Evolutionary conservation across 352 stramenopile species (phyloP).

Genomic region (Pythium grandisporangium): DNA sequence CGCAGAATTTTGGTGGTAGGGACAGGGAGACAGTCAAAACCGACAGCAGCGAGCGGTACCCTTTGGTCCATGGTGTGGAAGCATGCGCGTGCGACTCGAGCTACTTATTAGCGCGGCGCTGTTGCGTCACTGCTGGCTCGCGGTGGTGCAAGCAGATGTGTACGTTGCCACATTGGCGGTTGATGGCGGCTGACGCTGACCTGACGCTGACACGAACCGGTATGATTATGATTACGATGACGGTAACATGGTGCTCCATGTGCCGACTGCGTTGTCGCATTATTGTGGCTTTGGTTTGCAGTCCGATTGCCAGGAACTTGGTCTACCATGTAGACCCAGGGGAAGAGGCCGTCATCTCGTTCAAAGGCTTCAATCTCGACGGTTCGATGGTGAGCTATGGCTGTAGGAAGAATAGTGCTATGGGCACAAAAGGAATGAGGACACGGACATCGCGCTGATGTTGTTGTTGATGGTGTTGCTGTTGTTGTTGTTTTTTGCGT

Average conservation of each 20-base stretch:
- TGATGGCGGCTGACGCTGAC: no score
- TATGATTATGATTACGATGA: conserved; percentile 1
- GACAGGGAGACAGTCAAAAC: no score
- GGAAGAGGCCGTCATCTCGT: conserved; percentile 65
- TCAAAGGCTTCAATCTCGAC: conserved; percentile 72
- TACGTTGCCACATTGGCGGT: no score
- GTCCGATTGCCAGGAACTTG: conserved; percentile 52
- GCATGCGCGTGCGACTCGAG: no score
- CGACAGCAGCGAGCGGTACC: no score
- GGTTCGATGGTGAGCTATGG: conserved; percentile 36
- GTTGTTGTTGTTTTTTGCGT: not conserved
- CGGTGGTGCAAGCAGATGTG: not conserved
- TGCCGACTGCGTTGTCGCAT: not conserved
- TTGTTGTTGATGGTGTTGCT: not conserved
- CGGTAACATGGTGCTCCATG: not conserved
- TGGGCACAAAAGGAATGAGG: no score
- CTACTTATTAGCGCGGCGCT: no score
- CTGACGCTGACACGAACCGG: no score
- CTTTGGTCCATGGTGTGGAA: no score
- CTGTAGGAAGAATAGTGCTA: conserved; percentile 6
- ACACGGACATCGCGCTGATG: not conserved
- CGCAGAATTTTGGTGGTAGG: no score
- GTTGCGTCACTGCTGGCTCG: no score
- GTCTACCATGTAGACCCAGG: conserved; percentile 66
- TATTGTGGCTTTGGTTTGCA: conserved; percentile 5